phyloP scores from a whole-genome alignment of 352 stramenopile genomes.

The Aphanomyces cochlioides region DNA sequence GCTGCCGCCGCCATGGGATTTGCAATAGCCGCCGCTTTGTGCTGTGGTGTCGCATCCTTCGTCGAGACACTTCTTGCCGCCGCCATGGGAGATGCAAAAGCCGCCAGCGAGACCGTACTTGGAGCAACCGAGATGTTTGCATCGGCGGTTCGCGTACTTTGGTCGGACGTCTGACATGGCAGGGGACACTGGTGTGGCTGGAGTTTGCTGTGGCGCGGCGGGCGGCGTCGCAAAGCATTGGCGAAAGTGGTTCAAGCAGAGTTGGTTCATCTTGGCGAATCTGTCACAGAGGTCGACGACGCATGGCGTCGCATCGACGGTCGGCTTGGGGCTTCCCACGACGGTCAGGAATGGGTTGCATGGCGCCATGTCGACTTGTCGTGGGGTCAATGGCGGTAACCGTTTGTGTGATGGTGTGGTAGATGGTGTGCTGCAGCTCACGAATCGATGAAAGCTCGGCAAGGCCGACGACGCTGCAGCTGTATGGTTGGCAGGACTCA shows the following conservation, averaged over 20 bases:
- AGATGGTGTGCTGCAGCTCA: neutral
- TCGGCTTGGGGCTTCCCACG: neutral
- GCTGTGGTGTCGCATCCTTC: constrained; percentile 57
- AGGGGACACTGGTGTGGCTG: neutral
- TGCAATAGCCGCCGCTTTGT: constrained; percentile 39
- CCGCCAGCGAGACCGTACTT: constrained; percentile 64
- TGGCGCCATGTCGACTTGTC: neutral
- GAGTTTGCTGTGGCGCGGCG: neutral
- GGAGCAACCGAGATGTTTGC: constrained; percentile 45
- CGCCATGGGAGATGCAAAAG: constrained; percentile 61
- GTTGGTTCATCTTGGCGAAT: constrained; percentile 64
- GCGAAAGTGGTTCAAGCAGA: constrained; percentile 60
- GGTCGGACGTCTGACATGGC: neutral
- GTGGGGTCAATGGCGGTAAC: neutral
- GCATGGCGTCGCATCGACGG: neutral
- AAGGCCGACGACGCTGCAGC: neutral
- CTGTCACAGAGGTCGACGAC: constrained; percentile 40
- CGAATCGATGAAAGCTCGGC: constrained; percentile 7
- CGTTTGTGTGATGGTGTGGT: neutral
- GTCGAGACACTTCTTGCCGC: constrained; percentile 65
- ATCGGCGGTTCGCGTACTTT: constrained; percentile 34
- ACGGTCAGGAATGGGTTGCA: constrained; percentile 8
- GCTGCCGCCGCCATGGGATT: constrained; percentile 67
- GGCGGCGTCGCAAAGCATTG: no score
- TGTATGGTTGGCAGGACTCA: constrained; percentile 8